Conservation (phyloP, 495 filamentous ascomycete species). For the Penicillium paradoxum region DNA sequence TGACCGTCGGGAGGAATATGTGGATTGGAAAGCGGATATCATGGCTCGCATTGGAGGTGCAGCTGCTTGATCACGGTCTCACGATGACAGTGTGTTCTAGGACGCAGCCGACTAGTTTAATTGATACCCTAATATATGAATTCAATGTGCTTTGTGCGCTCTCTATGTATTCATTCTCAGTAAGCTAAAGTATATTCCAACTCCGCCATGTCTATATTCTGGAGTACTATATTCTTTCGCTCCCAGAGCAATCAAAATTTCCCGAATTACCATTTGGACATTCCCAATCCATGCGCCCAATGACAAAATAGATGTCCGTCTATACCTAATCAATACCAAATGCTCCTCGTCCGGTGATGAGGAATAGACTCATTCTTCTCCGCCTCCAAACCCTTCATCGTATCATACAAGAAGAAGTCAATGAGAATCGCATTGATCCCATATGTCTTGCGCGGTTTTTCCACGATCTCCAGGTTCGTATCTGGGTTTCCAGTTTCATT, state of each 20-base stretch:
- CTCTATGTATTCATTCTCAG: background rate
- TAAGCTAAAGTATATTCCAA: background rate
- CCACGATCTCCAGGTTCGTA: constrained; percentile 12
- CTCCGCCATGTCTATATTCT: background rate
- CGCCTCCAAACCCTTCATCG: constrained; percentile 74
- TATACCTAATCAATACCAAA: constrained; percentile 70
- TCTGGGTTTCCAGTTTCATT: constrained; percentile 1
- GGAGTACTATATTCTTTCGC: background rate
- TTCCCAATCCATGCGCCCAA: background rate
- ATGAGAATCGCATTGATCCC: constrained; percentile 84
- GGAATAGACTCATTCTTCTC: constrained; percentile 59
- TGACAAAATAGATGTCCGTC: constrained; percentile 2
- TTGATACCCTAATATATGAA: constrained; percentile 24
- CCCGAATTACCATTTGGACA: background rate
- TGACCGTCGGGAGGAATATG: constrained; percentile 60
- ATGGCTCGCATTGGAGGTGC: constrained; percentile 38
- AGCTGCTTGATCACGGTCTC: constrained; percentile 7
- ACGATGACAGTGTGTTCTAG: background rate
- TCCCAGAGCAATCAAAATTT: constrained; percentile 10
- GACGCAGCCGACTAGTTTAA: constrained; percentile 6
- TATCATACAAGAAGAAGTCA: constrained; percentile 95
- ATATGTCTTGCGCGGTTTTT: constrained; percentile 18
- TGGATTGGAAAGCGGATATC: constrained; percentile 67
- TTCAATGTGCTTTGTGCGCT: no score
- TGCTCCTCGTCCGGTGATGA: constrained; percentile 91